Percentiles rank a stretch among this genome's conserved stretches.
Evolutionary conservation across 176 grass and related monocot genomes (phyloP).

Genomic region (Rhynchospora tenuis): DNA sequence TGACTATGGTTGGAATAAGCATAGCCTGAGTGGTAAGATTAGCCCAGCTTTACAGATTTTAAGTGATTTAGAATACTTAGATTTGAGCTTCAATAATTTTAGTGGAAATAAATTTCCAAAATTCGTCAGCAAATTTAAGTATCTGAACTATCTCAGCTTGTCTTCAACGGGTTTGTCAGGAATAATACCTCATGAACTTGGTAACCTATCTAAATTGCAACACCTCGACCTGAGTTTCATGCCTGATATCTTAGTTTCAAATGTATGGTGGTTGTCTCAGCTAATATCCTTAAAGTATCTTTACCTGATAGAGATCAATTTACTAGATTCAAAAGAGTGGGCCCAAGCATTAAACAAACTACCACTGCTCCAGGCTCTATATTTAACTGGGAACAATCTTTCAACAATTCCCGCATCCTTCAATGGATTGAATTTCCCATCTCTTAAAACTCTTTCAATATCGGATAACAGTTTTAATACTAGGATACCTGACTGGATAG

Average conservation of each 20-base stretch:
- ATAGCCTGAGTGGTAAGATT: slow-evolving; percentile 16
- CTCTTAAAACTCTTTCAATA: neutral
- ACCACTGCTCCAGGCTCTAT: neutral
- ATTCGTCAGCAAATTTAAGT: slow-evolving; percentile 13
- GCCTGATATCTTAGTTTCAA: neutral
- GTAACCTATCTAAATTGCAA: slow-evolving; percentile 28
- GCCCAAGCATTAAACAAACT: neutral
- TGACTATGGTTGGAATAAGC: neutral
- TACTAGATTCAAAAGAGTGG: neutral
- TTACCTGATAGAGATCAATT: neutral
- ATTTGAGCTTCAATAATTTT: slow-evolving; percentile 34
- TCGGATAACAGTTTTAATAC: neutral
- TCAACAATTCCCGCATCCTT: neutral
- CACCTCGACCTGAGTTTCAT: neutral
- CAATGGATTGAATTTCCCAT: neutral
- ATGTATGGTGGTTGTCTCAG: neutral
- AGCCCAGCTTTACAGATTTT: slow-evolving; percentile 23
- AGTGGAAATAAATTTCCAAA: neutral
- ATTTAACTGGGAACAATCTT: neutral
- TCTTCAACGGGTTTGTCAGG: neutral
- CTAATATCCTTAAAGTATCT: slow-evolving; percentile 11
- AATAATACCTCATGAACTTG: slow-evolving; percentile 21
- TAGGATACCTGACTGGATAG: neutral
- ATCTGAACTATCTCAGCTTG: slow-evolving; percentile 23
- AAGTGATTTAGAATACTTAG: neutral